These are phyloP conservation scores for Bryoerythrophyllum caledonicum DNA, from an alignment of 225 moss, liverwort and hornwort genomes.

Conservation along the genomic window DNA sequence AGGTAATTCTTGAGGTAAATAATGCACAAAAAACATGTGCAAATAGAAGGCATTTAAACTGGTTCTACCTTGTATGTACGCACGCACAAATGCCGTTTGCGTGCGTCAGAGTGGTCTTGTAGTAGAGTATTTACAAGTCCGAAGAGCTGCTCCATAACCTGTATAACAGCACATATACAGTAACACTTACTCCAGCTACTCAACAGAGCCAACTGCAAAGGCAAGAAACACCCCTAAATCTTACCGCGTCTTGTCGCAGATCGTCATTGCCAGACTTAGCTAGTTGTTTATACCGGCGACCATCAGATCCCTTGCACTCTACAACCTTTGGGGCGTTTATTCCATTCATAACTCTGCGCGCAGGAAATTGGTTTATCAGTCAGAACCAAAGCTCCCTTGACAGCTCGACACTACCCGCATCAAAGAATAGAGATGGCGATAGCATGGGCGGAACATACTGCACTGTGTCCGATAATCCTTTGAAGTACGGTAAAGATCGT, in stretches of 20 bases:
- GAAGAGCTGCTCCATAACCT: slow-evolving; percentile 99
- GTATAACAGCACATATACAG: slow-evolving; percentile 14
- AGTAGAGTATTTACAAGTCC: slow-evolving; percentile 93
- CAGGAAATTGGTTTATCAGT: background rate
- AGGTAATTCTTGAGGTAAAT: background rate
- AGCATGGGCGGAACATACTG: slow-evolving; percentile 50
- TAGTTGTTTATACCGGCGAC: slow-evolving; percentile 80
- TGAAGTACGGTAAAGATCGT: slow-evolving; percentile 76
- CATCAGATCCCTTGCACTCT: slow-evolving; percentile 96
- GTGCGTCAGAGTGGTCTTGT: slow-evolving; percentile 88
- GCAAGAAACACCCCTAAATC: slow-evolving; percentile 20
- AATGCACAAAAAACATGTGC: background rate
- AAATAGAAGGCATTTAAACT: background rate
- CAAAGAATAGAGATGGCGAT: slow-evolving; percentile 13
- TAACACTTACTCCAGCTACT: slow-evolving; percentile 18
- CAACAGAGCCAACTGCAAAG: background rate
- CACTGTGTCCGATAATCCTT: slow-evolving; percentile 81
- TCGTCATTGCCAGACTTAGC: slow-evolving; percentile 99
- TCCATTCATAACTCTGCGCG: slow-evolving; percentile 84
- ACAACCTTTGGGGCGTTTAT: slow-evolving; percentile 97
- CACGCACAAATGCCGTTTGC: slow-evolving; percentile 79
- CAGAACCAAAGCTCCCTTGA: no score
- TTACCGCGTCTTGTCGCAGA: slow-evolving; percentile 94
- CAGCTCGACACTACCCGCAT: background rate
- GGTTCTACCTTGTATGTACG: slow-evolving; percentile 84